Base-by-base conservation (phyloP, 371 early-diverging fungal genomes). In the Haplosporangium sp. region DNA sequence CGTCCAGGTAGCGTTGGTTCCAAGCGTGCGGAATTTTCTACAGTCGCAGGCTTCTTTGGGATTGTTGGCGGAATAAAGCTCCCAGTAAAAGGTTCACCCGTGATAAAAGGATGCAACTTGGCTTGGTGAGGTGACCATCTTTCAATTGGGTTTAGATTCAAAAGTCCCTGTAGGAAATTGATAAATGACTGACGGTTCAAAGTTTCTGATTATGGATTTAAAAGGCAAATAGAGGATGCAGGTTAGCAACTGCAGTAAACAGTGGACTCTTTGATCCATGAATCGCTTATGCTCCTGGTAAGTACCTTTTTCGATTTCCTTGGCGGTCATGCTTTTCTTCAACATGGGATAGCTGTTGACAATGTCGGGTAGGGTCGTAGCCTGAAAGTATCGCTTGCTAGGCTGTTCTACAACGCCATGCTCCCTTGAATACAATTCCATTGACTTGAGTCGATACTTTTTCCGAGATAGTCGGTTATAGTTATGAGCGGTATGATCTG, bases 51-150 rank as follows among this genome's bases (percentile, higher is more conserved):
- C 44, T 79, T 79, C 66, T 79, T 79, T 34, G 81, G 81, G 53
- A 79, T 79, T 27, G 71, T 84, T 10, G 86, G 86, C 2, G 92
- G 91, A 11, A 85, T 68, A 62, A 89, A 92, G 17, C 87, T 85
- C 1, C 90, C 91, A 7, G 82, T 83, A 48, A 89, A 95, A n/a
- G 87, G 86, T 65, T 95, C 92, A 10, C 96, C 96, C 0, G 97
- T 97, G 62, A 98, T 92, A 74, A 99, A 98, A 2, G 99, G 99
- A 71, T 99, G 99, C 70, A 93, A 84, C 15, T 90, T 85, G 5
- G 98, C 98, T 72, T 99, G 96, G 47, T 92, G 93, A 4, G 99
- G 97, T 3, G 95, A 92, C 97, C 97, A 97, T 63, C 99, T 90
- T 76, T 93, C 93, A 48, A 95, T 84, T 0, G 98, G 98, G 65